Evolutionary conservation across 768 basidiomycete genomes (phyloP).

Genomic region (Xanthoconium purpureum): DNA sequence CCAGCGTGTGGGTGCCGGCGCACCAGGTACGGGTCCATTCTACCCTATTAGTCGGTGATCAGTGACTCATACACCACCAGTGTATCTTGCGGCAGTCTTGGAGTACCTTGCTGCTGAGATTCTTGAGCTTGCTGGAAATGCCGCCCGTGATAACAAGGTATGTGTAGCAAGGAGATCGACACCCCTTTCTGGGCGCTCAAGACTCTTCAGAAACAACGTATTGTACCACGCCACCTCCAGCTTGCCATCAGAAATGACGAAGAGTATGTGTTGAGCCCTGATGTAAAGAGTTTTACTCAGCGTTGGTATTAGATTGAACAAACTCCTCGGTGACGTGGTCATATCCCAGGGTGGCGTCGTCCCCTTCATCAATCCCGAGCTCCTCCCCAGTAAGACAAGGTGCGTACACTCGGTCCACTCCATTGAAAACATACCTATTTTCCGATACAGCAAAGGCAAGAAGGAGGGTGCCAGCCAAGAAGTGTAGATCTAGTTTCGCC

Average conservation of each 20-base stretch:
- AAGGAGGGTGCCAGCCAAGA: conserved; percentile 34
- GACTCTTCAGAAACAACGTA: conserved; percentile 72
- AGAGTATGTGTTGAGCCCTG: conserved; percentile 45
- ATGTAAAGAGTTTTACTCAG: not conserved
- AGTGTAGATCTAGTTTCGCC: conserved; percentile 18
- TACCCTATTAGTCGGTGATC: conserved; percentile 10
- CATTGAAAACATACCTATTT: conserved; percentile 1
- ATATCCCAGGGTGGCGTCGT: conserved; percentile 91
- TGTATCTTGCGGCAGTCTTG: conserved; percentile 87
- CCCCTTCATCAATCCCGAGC: conserved; percentile 56
- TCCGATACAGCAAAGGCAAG: conserved; percentile 31
- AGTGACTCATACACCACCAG: conserved; percentile 33
- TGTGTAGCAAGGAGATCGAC: not conserved
- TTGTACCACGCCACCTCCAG: conserved; percentile 89
- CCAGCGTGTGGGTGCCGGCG: conserved; percentile 85
- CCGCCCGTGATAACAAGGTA: conserved; percentile 44
- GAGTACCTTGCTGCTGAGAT: conserved; percentile 94
- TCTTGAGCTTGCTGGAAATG: conserved; percentile 87
- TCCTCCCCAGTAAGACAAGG: conserved; percentile 33
- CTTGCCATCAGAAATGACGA: conserved; percentile 91
- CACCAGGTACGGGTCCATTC: conserved; percentile 53
- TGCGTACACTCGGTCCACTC: conserved; percentile 4
- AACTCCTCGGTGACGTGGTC: conserved; percentile 79
- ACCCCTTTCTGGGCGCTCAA: not conserved
- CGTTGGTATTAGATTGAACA: conserved; percentile 52